phyloP scores from a whole-genome alignment of 352 stramenopile species.

The Phytophthora hybrid region DNA sequence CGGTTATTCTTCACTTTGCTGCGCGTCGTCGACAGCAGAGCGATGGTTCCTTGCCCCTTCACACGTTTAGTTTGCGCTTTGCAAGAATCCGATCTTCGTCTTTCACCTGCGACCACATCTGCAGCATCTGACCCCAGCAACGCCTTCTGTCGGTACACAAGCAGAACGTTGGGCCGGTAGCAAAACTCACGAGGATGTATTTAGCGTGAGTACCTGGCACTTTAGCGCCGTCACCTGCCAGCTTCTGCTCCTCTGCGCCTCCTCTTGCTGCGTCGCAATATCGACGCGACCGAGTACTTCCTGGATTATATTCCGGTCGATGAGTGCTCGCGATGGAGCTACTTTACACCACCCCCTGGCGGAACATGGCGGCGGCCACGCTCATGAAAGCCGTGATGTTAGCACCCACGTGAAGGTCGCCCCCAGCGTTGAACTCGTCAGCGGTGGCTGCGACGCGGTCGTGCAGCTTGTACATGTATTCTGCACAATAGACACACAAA shows the following conservation, averaged over 20 bases:
- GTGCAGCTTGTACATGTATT: slow-evolving; percentile 85
- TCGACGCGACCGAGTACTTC: slow-evolving; percentile 10
- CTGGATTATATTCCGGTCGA: slow-evolving; percentile 12
- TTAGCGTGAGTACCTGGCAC: slow-evolving; percentile 27
- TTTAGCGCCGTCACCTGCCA: slow-evolving; percentile 7
- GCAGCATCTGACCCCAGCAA: background rate
- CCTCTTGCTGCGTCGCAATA: slow-evolving; percentile 20
- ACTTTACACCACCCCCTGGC: slow-evolving; percentile 95
- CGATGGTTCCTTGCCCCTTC: slow-evolving; percentile 14
- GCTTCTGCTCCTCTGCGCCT: slow-evolving; percentile 7
- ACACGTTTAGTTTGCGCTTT: background rate
- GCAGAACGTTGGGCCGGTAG: slow-evolving; percentile 11
- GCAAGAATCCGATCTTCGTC: slow-evolving; percentile 7
- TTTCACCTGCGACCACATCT: background rate
- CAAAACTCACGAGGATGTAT: slow-evolving; percentile 35
- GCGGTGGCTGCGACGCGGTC: slow-evolving; percentile 74
- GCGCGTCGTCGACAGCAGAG: background rate
- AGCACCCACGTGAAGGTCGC: slow-evolving; percentile 89
- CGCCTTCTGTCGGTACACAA: slow-evolving; percentile 15
- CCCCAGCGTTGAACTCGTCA: slow-evolving; percentile 79
- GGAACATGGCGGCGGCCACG: slow-evolving; percentile 97
- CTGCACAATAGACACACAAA: slow-evolving; percentile 35
- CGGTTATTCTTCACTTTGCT: slow-evolving; percentile 13
- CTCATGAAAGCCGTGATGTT: slow-evolving; percentile 98
- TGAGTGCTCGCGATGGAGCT: background rate